Base-by-base conservation (phyloP, 2,329 filamentous ascomycete genomes). In the Colletotrichum gloeosporioides region DNA sequence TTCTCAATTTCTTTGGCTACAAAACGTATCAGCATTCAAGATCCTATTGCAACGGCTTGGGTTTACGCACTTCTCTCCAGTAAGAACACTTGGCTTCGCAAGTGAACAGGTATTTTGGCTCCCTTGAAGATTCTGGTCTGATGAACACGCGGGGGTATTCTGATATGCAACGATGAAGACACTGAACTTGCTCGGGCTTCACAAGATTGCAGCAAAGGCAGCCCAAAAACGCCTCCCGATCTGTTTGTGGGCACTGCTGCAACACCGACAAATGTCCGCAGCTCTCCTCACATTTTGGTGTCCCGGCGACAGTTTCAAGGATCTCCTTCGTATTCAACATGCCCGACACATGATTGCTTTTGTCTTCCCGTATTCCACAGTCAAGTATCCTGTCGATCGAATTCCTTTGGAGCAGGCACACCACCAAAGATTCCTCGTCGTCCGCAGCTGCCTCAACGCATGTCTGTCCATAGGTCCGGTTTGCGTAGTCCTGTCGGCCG, bases 351-450 rank as follows among this genome's bases (percentile, higher is more conserved):
- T 22, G n/a, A 49, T 22, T 49, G n/a, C n/a, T 22, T 0, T 13
- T 49, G 10, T 49, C 44, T 0, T 49, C n/a, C n/a, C 44, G 10
- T 0, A 22, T 2, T 0, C n/a, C 10, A 22, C 44, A 49, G 18
- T 13, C 10, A 13, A 49, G 44, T 49, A 49, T 49, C 6, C 1
- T 49, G n/a, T 13, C 44, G 10, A 49, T 49, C 10, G 44, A 49
- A 49, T 49, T 49, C 44, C 44, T 0, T 6, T 22, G 44, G 10
- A 49, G n/a, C 13, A 49, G 44, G 3, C 44, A 49, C 6, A 49
- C n/a, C 13, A 18, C 44, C 44, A 49, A 6, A 49, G n/a, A 12
- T 22, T 49, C n/a, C 44, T 22, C 22, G 44, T 49, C n/a, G 10
- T 22, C 0, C 5, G 0, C n/a, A 18, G 44, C 10, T 49, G 44